phyloP scores from a whole-genome alignment of 2,329 filamentous ascomycete genomes.

The Colletotrichum sp. region DNA sequence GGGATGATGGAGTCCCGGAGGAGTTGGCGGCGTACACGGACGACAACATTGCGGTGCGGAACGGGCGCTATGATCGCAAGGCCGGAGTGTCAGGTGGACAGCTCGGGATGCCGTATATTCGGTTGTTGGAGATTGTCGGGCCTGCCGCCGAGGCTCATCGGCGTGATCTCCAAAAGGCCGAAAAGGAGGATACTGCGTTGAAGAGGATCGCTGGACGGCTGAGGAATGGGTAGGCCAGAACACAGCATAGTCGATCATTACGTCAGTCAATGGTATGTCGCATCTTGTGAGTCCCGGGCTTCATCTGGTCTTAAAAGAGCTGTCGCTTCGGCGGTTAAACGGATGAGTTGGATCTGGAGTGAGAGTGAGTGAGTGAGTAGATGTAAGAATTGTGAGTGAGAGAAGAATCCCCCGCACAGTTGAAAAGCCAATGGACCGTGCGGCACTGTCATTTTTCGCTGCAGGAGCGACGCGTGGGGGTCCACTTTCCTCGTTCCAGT shows the following conservation, averaged over 20 bases:
- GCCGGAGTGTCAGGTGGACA: background rate
- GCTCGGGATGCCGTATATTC: background rate
- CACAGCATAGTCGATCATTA: no score
- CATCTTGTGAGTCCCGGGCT: rapidly evolving
- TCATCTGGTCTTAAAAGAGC: background rate
- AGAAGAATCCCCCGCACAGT: background rate
- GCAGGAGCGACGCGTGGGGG: background rate
- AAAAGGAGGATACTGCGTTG: background rate
- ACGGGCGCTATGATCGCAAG: background rate
- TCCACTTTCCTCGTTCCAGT: background rate
- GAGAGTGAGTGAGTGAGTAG: background rate
- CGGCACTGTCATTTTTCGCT: background rate
- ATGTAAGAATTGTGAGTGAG: background rate
- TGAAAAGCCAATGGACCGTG: background rate
- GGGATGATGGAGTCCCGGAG: background rate
- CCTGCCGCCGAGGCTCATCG: background rate
- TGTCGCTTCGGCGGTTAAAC: background rate
- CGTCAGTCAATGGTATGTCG: no score
- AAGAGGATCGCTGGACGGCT: background rate
- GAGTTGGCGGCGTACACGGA: background rate
- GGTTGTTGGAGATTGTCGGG: background rate
- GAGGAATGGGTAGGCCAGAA: background rate
- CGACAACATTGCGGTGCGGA: background rate
- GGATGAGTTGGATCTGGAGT: background rate
- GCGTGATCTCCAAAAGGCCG: background rate